Evolutionary conservation across 1,139 yeast species (phyloP).

Genomic region (Yamadazyma dushanensis): DNA sequence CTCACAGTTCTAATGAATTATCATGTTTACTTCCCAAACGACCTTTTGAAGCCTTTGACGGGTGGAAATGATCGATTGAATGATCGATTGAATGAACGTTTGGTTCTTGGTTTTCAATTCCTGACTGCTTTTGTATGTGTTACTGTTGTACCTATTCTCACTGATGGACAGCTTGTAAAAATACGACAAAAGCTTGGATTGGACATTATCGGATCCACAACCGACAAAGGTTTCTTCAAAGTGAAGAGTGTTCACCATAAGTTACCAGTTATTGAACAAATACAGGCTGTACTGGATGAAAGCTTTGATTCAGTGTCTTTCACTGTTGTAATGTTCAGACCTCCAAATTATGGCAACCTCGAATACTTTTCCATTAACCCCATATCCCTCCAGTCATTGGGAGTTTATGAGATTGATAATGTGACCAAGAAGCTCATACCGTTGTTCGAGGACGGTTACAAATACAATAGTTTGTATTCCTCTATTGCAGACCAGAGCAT

Average conservation of each 20-base stretch:
- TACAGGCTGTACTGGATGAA: not conserved
- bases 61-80: not conserved
- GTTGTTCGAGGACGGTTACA: slow-evolving; percentile 8
- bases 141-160: slow-evolving; percentile 12
- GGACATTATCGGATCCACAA: slow-evolving; percentile 22
- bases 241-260: not conserved
- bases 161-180: not conserved
- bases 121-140: slow-evolving; percentile 28
- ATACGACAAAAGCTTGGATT: slow-evolving; percentile 9
- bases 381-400: slow-evolving; percentile 61
- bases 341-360: slow-evolving; percentile 72
- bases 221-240: slow-evolving; percentile 8
- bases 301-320: not conserved
- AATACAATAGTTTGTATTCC: slow-evolving; percentile 6
- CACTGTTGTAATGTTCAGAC: slow-evolving; percentile 59
- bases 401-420: slow-evolving; percentile 10
- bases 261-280: not conserved
- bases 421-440: slow-evolving; percentile 5
- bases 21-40: slow-evolving; percentile 40
- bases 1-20: slow-evolving; percentile 20
- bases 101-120: slow-evolving; percentile 29
- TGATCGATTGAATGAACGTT: not conserved
- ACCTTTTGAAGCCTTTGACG: slow-evolving; percentile 18
- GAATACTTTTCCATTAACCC: slow-evolving; percentile 82
- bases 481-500: slow-evolving; percentile 29